Conservation (phyloP, 1,284 basidiomycete genomes). For the Melampsora americana region DNA sequence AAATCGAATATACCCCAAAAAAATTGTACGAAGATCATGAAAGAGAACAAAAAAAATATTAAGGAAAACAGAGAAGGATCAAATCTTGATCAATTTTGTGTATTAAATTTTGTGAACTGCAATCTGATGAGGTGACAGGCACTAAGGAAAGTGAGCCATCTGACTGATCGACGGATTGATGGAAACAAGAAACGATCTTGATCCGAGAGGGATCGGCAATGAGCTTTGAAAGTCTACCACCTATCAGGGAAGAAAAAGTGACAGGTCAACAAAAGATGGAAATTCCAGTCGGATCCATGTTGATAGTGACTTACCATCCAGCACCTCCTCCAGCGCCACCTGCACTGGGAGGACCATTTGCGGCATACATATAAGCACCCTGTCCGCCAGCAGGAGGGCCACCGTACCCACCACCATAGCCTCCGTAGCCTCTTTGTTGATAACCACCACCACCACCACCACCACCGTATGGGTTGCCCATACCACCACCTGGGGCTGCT, state of each 20-base stretch:
- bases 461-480: constrained; percentile 53
- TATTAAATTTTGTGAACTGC: neutral
- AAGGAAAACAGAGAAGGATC: no score
- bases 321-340: constrained; percentile 50
- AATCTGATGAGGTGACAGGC: neutral
- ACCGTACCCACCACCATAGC: constrained; percentile 30
- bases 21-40: neutral
- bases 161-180: neutral
- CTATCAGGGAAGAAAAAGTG: neutral
- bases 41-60: no score
- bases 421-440: constrained; percentile 14
- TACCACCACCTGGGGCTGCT: constrained; percentile 51
- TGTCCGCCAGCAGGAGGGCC: constrained; percentile 48
- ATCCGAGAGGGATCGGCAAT: no score
- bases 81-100: no score
- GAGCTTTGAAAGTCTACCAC: neutral
- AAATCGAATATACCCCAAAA: constrained; percentile 1
- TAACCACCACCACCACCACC: constrained; percentile 44
- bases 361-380: constrained; percentile 46
- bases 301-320: constrained; percentile 44
- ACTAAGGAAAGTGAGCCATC: constrained; percentile 1
- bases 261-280: neutral
- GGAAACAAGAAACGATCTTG: no score
- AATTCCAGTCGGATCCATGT: constrained; percentile 17
- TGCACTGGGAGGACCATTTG: constrained; percentile 49